Conservation (phyloP, 768 basidiomycete species). For the Rhizopogon vesiculosus region DNA sequence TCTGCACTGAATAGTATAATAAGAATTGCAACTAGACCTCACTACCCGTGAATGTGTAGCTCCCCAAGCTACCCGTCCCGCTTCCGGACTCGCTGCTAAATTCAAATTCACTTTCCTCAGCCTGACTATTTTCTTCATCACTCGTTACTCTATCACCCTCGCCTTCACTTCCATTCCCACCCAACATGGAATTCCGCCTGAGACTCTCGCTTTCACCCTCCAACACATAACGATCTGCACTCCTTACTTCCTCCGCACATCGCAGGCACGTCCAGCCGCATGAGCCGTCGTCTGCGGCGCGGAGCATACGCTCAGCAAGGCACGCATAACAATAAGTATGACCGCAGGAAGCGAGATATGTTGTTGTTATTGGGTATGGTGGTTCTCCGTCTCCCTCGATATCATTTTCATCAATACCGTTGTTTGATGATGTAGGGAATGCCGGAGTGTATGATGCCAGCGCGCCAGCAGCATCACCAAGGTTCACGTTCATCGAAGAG, state of each 20-base stretch:
- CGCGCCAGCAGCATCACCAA: constrained; percentile 48
- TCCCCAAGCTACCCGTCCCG: constrained; percentile 31
- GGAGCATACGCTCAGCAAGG: constrained; percentile 77
- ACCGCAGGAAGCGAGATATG: constrained; percentile 80
- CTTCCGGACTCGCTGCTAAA: constrained; percentile 43
- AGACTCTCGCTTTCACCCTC: constrained; percentile 15
- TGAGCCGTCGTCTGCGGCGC: constrained; percentile 57
- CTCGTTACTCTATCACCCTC: constrained; percentile 22
- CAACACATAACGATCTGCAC: constrained; percentile 47
- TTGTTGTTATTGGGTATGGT: constrained; percentile 69
- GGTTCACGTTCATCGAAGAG: constrained; percentile 54
- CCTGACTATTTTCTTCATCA: constrained; percentile 11
- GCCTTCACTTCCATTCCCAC: constrained; percentile 32
- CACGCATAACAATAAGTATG: constrained; percentile 95
- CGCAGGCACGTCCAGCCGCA: constrained; percentile 80
- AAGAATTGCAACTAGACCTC: not conserved
- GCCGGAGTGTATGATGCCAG: constrained; percentile 32
- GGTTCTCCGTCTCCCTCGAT: constrained; percentile 30
- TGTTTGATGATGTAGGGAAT: constrained; percentile 10
- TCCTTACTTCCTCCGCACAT: constrained; percentile 62
- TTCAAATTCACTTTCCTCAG: constrained; percentile 49
- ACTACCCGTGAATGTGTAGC: not conserved
- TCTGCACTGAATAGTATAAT: too few species aligned
- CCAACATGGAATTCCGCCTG: constrained; percentile 29
- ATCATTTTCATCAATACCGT: not conserved